A percentile compares a stretch with the other conserved stretches of the same genome.
These are phyloP conservation scores for Heterobasidion parviporum DNA, from an alignment of 1,284 basidiomycete genomes.

Conservation along the genomic window DNA sequence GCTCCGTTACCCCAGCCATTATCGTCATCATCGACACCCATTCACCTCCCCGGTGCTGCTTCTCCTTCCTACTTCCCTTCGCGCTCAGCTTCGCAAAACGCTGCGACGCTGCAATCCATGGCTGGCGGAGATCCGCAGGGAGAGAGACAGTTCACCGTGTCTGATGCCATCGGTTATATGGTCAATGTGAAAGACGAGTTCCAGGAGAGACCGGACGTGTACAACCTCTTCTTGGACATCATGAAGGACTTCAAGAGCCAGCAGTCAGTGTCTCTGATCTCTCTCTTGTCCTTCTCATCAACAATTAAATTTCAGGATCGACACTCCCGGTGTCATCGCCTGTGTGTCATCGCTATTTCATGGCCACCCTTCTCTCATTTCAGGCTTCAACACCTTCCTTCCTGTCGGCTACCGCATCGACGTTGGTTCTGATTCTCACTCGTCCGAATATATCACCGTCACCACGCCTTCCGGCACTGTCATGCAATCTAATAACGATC, in stretches of 20 bases:
- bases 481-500: conserved; percentile 16
- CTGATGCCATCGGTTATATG: conserved; percentile 90
- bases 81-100: background rate
- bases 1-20: too few species aligned
- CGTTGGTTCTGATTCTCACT: conserved; percentile 48
- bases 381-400: conserved; percentile 97
- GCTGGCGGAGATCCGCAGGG: background rate
- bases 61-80: background rate
- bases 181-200: conserved; percentile 92
- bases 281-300: background rate
- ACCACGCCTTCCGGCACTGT: conserved; percentile 76
- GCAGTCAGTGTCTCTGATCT: conserved; percentile 42
- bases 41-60: too few species aligned
- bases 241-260: conserved; percentile 98
- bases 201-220: conserved; percentile 84
- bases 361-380: conserved; percentile 86
- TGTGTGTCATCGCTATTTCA: conserved; percentile 91
- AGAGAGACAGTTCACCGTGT: conserved; percentile 61
- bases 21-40: too few species aligned
- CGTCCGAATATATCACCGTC: conserved; percentile 71
- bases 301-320: conserved; percentile 55
- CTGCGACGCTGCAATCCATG: conserved; percentile 3
- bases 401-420: conserved; percentile 94
- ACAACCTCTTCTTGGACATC: conserved; percentile 92
- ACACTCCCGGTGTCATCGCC: conserved; percentile 94